phyloP scores from a whole-genome alignment of 805 yeast species.

The Lipomyces sp. region DNA sequence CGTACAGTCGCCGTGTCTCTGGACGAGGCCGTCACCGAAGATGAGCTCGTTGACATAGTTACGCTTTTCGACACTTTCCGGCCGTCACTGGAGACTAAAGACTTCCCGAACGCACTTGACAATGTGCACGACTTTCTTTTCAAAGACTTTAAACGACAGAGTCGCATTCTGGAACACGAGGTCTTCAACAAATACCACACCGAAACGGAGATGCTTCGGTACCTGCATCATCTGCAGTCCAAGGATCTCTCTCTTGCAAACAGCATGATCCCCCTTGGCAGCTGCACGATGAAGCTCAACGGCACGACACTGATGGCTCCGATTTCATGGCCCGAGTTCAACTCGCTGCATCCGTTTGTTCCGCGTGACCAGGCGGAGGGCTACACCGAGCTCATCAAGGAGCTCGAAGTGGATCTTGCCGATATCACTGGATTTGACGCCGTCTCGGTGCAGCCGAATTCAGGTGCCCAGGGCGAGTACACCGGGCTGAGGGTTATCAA shows the following conservation, averaged over 20 bases:
- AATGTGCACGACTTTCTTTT: constrained; percentile 37
- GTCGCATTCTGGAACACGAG: constrained; percentile 52
- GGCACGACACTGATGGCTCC: constrained; percentile 95
- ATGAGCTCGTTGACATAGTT: constrained; percentile 58
- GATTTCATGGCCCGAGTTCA: constrained; percentile 90
- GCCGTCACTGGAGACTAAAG: too few relatives aligned
- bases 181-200: constrained; percentile 88
- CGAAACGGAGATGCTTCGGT: constrained; percentile 92
- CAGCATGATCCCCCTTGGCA: constrained; percentile 96
- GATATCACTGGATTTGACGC: constrained; percentile 92
- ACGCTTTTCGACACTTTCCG: constrained; percentile 49
- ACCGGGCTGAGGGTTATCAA: constrained; percentile 86
- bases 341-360: constrained; percentile 85
- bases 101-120: too few relatives aligned
- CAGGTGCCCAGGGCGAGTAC: constrained; percentile 98
- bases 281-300: constrained; percentile 97
- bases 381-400: constrained; percentile 67
- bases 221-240: constrained; percentile 75
- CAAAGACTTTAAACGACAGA: constrained; percentile 34
- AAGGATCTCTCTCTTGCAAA: constrained; percentile 91
- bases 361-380: constrained; percentile 89
- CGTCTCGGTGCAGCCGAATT: constrained; percentile 90
- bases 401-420: constrained; percentile 78
- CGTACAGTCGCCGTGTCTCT: constrained; percentile 68
- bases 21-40: constrained; percentile 78